phyloP scores from a whole-genome alignment of 352 stramenopile species.

The Phytophthora citricola region DNA sequence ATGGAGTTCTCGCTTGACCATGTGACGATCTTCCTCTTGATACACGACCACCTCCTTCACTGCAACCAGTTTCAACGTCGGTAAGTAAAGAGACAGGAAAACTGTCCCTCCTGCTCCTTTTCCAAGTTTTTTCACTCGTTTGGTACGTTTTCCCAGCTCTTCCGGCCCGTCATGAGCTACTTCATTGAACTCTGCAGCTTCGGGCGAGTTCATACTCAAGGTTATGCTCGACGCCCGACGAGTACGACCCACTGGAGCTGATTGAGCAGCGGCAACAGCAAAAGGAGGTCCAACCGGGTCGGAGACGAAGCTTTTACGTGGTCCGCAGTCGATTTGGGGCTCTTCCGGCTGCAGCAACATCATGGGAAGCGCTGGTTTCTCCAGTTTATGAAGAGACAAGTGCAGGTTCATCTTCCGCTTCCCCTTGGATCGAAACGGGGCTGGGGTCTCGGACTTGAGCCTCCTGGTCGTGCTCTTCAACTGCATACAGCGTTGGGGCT shows the following conservation, averaged over 20 bases:
- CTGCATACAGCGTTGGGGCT: constrained; percentile 1
- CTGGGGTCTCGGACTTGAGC: constrained; percentile 27
- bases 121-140: constrained; percentile 72
- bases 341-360: constrained; percentile 38
- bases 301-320: constrained; percentile 9
- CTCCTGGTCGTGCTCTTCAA: constrained; percentile 10
- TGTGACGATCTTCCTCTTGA: constrained; percentile 78
- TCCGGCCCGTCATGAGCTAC: constrained; percentile 78
- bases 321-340: constrained; percentile 10
- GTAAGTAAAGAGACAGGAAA: constrained; percentile 85
- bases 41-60: constrained; percentile 89
- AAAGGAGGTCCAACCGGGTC: constrained; percentile 1
- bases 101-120: constrained; percentile 89
- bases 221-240: constrained; percentile 66
- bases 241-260: constrained; percentile 7
- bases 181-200: constrained; percentile 76
- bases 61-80: constrained; percentile 83
- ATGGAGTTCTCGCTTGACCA: constrained; percentile 90
- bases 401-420: constrained; percentile 66
- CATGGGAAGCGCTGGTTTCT: constrained; percentile 42
- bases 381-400: constrained; percentile 52
- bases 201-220: constrained; percentile 61
- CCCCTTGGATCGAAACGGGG: constrained; percentile 25
- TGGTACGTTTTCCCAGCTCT: constrained; percentile 67
- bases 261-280: background rate